Percentiles rank a stretch among this genome's conserved stretches.
These are phyloP conservation scores for Keithomyces neogunnii DNA, from an alignment of 2,329 filamentous ascomycete genomes.

Conservation along the genomic window DNA sequence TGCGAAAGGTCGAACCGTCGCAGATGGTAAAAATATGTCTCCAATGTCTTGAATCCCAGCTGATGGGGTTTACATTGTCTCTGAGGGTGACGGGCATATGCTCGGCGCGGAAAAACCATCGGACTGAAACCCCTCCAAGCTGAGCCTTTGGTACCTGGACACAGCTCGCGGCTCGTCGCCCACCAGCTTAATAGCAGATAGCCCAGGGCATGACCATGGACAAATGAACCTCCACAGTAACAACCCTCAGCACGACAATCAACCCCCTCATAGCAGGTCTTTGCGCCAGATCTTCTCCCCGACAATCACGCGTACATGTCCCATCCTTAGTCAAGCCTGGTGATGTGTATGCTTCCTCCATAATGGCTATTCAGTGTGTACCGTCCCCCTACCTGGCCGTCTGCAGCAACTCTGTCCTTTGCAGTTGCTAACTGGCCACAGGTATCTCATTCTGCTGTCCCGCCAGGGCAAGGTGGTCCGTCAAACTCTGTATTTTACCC, in stretches of 20 bases:
- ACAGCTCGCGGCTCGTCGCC: slow-evolving; percentile 17
- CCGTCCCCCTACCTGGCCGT: slow-evolving; percentile 6
- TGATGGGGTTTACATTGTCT: no score
- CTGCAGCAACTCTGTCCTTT: slow-evolving; percentile 1
- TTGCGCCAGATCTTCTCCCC: background rate
- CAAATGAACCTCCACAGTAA: slow-evolving; percentile 5
- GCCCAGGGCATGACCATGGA: slow-evolving; percentile 3
- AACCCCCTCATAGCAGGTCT: slow-evolving; percentile 1
- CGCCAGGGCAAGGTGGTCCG: slow-evolving; percentile 98
- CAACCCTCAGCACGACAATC: background rate
- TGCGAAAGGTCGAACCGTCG: no score
- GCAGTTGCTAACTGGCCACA: slow-evolving; percentile 29
- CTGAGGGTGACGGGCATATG: background rate
- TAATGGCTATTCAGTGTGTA: slow-evolving; percentile 38
- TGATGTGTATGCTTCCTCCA: slow-evolving; percentile 14
- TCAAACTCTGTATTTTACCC: slow-evolving; percentile 14
- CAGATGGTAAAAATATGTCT: no score
- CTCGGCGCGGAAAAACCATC: background rate
- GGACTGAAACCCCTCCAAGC: background rate
- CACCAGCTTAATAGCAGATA: slow-evolving; percentile 11
- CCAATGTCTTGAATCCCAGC: no score
- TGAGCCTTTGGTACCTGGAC: background rate
- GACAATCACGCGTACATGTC: slow-evolving; percentile 2
- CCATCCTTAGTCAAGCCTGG: slow-evolving; percentile 9
- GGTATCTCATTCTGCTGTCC: slow-evolving; percentile 95